These are phyloP conservation scores for Prunus yedoensis DNA, from an alignment of 331 rosid species.

Conservation along the genomic window DNA sequence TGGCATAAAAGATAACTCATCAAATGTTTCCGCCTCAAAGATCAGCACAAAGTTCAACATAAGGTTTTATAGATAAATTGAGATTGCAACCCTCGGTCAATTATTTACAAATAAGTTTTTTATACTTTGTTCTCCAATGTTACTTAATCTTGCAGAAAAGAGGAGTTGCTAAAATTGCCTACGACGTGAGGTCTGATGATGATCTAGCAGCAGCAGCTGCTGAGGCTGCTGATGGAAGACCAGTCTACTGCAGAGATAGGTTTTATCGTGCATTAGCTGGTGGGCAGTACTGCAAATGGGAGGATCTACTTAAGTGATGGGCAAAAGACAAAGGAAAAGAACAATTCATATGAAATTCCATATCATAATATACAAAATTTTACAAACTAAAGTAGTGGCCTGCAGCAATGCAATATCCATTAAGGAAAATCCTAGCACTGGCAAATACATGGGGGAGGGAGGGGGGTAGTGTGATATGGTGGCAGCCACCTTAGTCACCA, in stretches of 20 bases:
- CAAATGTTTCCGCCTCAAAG: conserved; percentile 49
- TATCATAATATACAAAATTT: not conserved
- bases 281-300: conserved; percentile 98
- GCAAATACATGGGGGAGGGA: not conserved
- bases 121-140: conserved; percentile 4
- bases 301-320: conserved; percentile 69
- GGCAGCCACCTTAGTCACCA: conserved; percentile 10
- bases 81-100: not conserved
- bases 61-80: conserved; percentile 45
- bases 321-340: conserved; percentile 2
- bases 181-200: conserved; percentile 64
- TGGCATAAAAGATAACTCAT: conserved; percentile 37
- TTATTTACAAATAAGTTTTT: not conserved
- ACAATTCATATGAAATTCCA: conserved; percentile 2
- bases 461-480: not conserved
- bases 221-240: conserved; percentile 97
- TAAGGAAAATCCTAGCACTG: not conserved
- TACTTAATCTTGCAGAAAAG: conserved; percentile 56
- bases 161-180: conserved; percentile 85
- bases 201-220: conserved; percentile 98
- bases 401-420: not conserved
- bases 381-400: not conserved
- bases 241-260: conserved; percentile 97
- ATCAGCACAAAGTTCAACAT: conserved; percentile 59
- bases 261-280: conserved; percentile 93